phyloP scores from a whole-genome alignment of 345 rosid species.

The Gossypium turneri region DNA sequence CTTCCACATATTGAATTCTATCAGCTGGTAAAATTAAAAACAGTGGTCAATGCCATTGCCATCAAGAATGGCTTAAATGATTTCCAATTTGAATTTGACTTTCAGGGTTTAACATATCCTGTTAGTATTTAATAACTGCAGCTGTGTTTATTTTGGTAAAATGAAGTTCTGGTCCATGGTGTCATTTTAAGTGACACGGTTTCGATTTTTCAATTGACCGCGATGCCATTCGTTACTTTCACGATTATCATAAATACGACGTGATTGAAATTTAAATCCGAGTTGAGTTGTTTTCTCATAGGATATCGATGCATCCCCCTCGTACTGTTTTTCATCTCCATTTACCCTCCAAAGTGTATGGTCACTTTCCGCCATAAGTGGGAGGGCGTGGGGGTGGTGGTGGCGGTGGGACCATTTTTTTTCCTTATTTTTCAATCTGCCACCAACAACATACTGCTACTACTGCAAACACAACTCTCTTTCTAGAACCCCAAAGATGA shows the following conservation, averaged over 20 bases:
- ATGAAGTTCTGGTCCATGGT: not conserved
- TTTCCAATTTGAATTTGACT: conserved; percentile 3
- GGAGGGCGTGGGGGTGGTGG: conserved; percentile 23
- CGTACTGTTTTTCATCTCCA: not conserved
- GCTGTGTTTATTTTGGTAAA: not conserved
- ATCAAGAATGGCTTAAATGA: not conserved
- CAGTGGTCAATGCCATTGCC: conserved; percentile 4
- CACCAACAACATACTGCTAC: conserved; percentile 22
- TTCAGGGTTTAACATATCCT: not conserved
- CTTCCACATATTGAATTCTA: conserved; percentile 4
- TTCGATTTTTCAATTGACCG: not conserved
- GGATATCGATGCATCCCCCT: conserved; percentile 13
- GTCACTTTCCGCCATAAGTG: conserved; percentile 53
- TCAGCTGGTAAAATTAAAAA: not conserved
- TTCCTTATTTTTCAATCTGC: conserved; percentile 13
- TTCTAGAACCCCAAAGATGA: conserved; percentile 11
- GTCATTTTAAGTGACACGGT: not conserved
- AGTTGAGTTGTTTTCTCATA: not conserved
- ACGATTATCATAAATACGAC: not conserved
- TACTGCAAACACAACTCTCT: not conserved
- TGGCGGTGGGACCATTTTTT: conserved; percentile 35
- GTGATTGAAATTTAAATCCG: not conserved
- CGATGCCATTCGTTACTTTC: not conserved
- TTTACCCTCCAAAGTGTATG: conserved; percentile 19
- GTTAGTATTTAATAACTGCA: not conserved